Conservation (phyloP, 192 early-diverging fungal genomes). For the Obelidium mucronatum region DNA sequence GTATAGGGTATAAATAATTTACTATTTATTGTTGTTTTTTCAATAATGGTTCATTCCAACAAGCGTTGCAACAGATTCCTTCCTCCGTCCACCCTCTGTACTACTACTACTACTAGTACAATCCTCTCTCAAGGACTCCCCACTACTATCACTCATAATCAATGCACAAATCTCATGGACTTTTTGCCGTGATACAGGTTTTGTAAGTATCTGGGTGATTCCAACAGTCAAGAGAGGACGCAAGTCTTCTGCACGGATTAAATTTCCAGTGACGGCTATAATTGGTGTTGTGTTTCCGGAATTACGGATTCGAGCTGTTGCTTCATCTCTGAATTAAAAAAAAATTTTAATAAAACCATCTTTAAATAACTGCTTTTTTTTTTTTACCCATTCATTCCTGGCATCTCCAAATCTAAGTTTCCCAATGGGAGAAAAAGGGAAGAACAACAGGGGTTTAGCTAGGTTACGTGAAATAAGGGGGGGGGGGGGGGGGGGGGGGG, state of each 20-base stretch:
- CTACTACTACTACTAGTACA: too few species aligned
- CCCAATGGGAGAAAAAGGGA: too few species aligned
- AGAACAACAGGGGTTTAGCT: too few species aligned
- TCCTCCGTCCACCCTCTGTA: too few species aligned
- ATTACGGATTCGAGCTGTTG: conserved; percentile 36
- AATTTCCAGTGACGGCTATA: conserved; percentile 41
- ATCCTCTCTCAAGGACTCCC: too few species aligned
- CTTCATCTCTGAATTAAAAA: conserved; percentile 27
- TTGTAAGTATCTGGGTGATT: conserved; percentile 32
- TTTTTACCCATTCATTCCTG: conserved; percentile 32
- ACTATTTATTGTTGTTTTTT: too few species aligned
- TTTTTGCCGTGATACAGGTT: conserved; percentile 34
- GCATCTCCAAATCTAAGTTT: conserved; percentile 19
- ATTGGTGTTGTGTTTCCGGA: conserved; percentile 32
- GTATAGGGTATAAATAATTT: too few species aligned
- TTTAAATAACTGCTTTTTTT: neutral
- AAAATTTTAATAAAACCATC: neutral
- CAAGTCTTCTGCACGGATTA: conserved; percentile 18
- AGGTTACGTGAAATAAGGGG: neutral
- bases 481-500: too few species aligned
- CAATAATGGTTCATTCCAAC: too few species aligned
- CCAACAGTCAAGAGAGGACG: conserved; percentile 19
- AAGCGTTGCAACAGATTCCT: too few species aligned
- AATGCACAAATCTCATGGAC: conserved; percentile 13
- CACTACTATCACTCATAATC: too few species aligned